Evolutionary conservation across 371 early-diverging fungal species (phyloP), one percentile per base, ranked within the genome.

Genomic region (Gilbertella persicaria): DNA sequence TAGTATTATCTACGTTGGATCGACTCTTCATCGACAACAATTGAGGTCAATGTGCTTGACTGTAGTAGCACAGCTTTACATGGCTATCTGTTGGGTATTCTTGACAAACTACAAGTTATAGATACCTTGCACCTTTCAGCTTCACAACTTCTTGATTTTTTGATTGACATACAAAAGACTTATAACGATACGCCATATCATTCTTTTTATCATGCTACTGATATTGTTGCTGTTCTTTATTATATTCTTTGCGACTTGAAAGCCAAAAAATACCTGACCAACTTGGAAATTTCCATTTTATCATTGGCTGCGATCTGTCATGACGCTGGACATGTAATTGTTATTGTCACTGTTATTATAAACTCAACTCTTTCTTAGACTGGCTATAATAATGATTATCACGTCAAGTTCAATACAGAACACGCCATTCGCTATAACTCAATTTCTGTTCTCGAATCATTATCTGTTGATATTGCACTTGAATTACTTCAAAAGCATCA

Each of bases 221-320:
- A 94, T 69, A 89, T 94, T 7, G 82, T 86, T 1, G 79, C 79
- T 36, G 85, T 91, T 47, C 69, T 91, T 3, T 88, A 82, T 66
- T 85, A 89, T 44, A 77, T 85, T 51, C 64, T 92, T 17, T 67
- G 60, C 19, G 79, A 84, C 29, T 64, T 87, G 61, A 71, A 70
- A 28, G 84, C 85, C 5, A 66, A 69, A 1, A 75, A 78, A n/a
- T 85, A 83, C 45, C 60, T 90, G 5, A 67, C 83, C 20, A 57
- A 74, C 20, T 69, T 76, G 19, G 91, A 91, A 58, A 71, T 85
- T 50, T 79, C 85, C 12, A 71, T 83, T 13, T 60, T 92, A 28
- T 64, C 92, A 24, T 75, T 92, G 83, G 85, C 91, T 29, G 93
- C 87, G 12, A 73, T 95, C 24, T 90, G 92, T 59, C 95, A 95